phyloP scores from a whole-genome alignment of 345 rosid genomes.

The Moricandia arvensis region DNA sequence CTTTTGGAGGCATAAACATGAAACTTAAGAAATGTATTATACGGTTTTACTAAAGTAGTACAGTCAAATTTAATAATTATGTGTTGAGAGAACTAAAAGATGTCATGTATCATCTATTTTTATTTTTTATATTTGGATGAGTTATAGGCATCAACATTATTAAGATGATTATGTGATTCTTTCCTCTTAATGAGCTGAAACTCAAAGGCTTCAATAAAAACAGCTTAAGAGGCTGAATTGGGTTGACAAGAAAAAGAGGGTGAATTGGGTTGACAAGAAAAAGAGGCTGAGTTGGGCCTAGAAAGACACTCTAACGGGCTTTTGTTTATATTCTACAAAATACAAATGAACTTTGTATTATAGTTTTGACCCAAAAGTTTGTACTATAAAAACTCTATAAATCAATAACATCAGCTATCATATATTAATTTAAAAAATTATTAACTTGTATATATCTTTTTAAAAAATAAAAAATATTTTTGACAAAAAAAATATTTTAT shows the following conservation, averaged over 20 bases:
- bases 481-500: too few species aligned
- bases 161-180: not conserved
- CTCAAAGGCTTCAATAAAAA: not conserved
- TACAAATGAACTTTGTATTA: too few species aligned
- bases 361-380: too few species aligned
- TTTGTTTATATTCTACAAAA: not conserved
- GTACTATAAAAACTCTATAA: too few species aligned
- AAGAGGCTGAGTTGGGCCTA: not conserved
- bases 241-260: too few species aligned
- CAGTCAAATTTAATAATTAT: not conserved
- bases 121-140: not conserved
- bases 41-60: not conserved
- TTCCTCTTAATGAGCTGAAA: not conserved
- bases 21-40: conserved; percentile 11
- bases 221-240: too few species aligned
- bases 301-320: not conserved
- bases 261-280: too few species aligned
- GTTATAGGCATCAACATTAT: not conserved
- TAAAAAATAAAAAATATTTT: too few species aligned
- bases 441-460: too few species aligned
- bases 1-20: not conserved
- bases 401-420: too few species aligned
- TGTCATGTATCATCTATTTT: not conserved
- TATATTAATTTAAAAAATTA: too few species aligned
- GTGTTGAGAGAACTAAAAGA: not conserved